Conservation (phyloP, 177 flowering plant species). For the Viscum album region DNA sequence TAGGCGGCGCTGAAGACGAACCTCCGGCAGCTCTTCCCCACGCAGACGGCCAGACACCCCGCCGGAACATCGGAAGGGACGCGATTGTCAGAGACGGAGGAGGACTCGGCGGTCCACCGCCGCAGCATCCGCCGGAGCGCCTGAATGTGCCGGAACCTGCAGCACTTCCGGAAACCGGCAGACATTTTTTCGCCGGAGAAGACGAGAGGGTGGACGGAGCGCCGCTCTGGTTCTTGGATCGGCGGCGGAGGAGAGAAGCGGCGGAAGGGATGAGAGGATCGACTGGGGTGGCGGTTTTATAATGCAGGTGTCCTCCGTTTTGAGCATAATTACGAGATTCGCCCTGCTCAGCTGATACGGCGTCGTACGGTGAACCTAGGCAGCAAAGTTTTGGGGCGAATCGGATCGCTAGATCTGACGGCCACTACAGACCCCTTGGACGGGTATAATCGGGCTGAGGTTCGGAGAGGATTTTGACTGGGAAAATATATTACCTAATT, state of each 20-base stretch:
- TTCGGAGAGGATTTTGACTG: too few species aligned
- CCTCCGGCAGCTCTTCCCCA: constrained; percentile 44
- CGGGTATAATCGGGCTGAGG: too few species aligned
- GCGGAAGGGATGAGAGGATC: neutral
- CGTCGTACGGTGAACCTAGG: neutral
- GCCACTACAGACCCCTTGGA: too few species aligned
- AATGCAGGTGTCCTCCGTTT: constrained; percentile 17
- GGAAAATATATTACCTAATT: too few species aligned
- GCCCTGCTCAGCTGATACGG: neutral
- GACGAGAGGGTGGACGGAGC: neutral
- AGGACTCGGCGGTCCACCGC: constrained; percentile 47
- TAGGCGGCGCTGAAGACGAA: constrained; percentile 67
- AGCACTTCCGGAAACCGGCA: constrained; percentile 43
- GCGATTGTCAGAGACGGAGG: constrained; percentile 18
- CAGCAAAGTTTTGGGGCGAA: too few species aligned
- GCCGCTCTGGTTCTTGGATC: neutral
- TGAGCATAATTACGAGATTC: constrained; percentile 23
- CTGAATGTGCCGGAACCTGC: constrained; percentile 82
- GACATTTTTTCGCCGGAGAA: constrained; percentile 22
- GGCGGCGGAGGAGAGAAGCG: neutral
- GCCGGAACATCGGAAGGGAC: constrained; percentile 78
- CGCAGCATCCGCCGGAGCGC: constrained; percentile 71
- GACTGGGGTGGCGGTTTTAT: constrained; percentile 7
- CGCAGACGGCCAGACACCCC: constrained; percentile 78
- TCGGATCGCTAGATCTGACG: too few species aligned